Evolutionary conservation across 1,284 basidiomycete species (phyloP), one percentile per base, ranked within the genome.

Genomic region (Flammula alnicola): DNA sequence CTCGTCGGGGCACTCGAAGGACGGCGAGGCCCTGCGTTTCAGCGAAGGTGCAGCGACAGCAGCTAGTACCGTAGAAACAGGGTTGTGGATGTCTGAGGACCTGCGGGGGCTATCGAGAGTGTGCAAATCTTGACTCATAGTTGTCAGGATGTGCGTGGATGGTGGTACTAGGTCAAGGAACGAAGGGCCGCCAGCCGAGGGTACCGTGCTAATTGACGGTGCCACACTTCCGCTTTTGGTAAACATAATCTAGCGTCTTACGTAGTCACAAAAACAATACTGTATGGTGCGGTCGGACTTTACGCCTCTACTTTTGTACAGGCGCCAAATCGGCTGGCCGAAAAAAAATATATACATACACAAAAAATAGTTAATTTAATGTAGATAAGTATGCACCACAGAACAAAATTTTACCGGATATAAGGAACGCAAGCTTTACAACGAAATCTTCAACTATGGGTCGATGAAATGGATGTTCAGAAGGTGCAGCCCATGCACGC

Each of bases 21-120:
- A 77, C 17, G 77, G 69, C 17, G 85, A 84, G 10, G 80, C 83
- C 46, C 77, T 77, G 59, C 86, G 81, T 68, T 89, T 88, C 46
- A 84, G 72, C n/a, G 66, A 61, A 40, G 58, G 51, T 16, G 66
- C 56, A 27, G 62, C 55, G 39, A 57, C 49, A 43, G 60, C 55
- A 50, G 61, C 48, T 14, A 43, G 17, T 8, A 35, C 16, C 23
- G 26, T n/a, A 31, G 49, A 52, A 32, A 44, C 12, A 22, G 37
- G 25, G 26, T 45, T 37, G 19, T 25, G 44, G 33, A 36, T 20
- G 37, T 50, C 36, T 23, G 42, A 7, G 10, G 32, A 33, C 26
- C 14, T 50, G 39, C 33, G 33, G 17, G 44, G 23, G 35, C 53
- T 41, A 50, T 59, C 48, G 30, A 56, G 54, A 22, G 58, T 42